Conservation (phyloP, 306 rosid genomes). For the Medicago lupulina region DNA sequence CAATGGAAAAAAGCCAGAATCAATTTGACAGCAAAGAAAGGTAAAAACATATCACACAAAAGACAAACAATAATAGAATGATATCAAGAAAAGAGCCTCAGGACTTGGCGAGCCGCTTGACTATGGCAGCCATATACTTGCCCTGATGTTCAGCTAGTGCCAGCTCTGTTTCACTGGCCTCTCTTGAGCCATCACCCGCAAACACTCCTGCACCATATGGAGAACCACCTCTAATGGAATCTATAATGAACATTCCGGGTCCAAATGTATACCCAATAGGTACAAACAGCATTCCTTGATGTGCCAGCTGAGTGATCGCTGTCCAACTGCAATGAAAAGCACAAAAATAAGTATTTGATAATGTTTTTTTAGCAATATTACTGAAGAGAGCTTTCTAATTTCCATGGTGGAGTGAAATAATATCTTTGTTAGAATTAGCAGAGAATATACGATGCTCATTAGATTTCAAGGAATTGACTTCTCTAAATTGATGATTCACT, state of each 20-base stretch:
- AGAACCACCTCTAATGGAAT: conserved; percentile 84
- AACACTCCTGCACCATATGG: conserved; percentile 93
- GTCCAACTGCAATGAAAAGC: conserved; percentile 80
- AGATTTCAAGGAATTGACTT: neutral
- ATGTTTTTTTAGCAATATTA: conserved; percentile 16
- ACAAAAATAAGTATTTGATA: conserved; percentile 15
- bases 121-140: conserved; percentile 85
- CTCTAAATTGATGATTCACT: neutral
- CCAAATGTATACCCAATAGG: conserved; percentile 96
- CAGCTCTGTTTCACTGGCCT: conserved; percentile 79
- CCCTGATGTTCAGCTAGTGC: conserved; percentile 97
- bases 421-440: neutral
- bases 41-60: conserved; percentile 15
- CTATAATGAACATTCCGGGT: conserved; percentile 91
- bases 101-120: conserved; percentile 68
- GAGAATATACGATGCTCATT: neutral
- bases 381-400: conserved; percentile 13
- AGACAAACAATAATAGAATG: conserved; percentile 45
- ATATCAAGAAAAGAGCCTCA: conserved; percentile 49
- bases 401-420: conserved; percentile 18
- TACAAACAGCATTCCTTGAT: conserved; percentile 97
- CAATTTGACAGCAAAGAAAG: conserved; percentile 46
- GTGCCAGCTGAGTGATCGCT: conserved; percentile 90
- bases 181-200: conserved; percentile 94
- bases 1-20: conserved; percentile 46